Conservation (phyloP, 805 yeast genomes). For the Kodamaea lidongshanica region DNA sequence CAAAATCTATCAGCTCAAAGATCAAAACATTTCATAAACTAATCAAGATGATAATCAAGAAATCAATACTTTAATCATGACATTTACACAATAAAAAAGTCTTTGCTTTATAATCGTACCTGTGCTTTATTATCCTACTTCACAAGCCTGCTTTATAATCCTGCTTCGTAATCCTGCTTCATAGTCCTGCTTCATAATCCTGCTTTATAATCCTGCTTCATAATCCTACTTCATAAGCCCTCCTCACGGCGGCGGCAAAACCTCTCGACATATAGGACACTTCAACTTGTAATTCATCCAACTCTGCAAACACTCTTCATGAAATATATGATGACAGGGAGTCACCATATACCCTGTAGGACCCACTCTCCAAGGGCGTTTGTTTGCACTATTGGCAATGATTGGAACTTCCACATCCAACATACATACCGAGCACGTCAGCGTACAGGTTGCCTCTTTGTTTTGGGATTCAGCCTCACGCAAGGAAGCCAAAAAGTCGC, state of each 20-base stretch:
- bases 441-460: conserved; percentile 35
- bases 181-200: too few relatives aligned
- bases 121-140: too few relatives aligned
- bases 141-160: too few relatives aligned
- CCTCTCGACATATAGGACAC: conserved; percentile 87
- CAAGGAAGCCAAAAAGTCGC: conserved; percentile 41
- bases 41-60: too few relatives aligned
- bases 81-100: too few relatives aligned
- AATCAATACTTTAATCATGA: too few relatives aligned
- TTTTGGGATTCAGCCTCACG: conserved; percentile 18
- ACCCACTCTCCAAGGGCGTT: conserved; percentile 9
- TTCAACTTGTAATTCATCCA: conserved; percentile 94
- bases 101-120: too few relatives aligned
- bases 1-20: too few relatives aligned
- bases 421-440: conserved; percentile 92
- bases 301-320: conserved; percentile 73
- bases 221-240: too few relatives aligned
- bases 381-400: conserved; percentile 7
- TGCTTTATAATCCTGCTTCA: too few relatives aligned
- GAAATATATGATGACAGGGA: conserved; percentile 89
- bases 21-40: too few relatives aligned
- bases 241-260: conserved; percentile 87
- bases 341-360: conserved; percentile 66
- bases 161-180: too few relatives aligned
- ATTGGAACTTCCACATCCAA: conserved; percentile 59